Conservation (phyloP, 495 filamentous ascomycete genomes). For the Emericellopsis terricola region DNA sequence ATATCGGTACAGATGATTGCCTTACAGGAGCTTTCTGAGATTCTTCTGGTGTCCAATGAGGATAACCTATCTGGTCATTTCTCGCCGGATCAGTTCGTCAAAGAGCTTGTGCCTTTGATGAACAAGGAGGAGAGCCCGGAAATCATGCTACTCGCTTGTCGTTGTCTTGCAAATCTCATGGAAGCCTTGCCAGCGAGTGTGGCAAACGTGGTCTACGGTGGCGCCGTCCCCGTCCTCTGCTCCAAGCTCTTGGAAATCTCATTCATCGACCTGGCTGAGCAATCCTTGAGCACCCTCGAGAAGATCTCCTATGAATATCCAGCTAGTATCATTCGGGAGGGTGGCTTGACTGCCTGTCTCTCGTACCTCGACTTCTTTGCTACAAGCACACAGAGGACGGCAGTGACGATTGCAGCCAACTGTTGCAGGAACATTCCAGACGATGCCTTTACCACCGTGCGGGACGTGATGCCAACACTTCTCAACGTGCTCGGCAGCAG, state of each 20-base stretch:
- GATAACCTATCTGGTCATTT: constrained; percentile 95
- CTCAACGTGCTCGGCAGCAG: constrained; percentile 76
- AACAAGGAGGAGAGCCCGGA: constrained; percentile 84
- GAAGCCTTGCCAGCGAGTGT: constrained; percentile 86
- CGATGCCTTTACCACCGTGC: constrained; percentile 74
- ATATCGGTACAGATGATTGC: constrained; percentile 81
- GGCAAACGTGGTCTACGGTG: constrained; percentile 89
- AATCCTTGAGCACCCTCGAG: constrained; percentile 87
- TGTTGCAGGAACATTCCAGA: constrained; percentile 93
- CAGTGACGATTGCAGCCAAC: constrained; percentile 92
- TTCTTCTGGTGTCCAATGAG: constrained; percentile 85
- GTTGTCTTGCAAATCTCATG: constrained; percentile 95
- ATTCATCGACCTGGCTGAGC: constrained; percentile 94
- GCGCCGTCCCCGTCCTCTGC: constrained; percentile 85
- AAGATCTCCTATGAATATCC: constrained; percentile 98
- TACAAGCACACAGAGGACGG: constrained; percentile 89
- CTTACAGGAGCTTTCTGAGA: constrained; percentile 82
- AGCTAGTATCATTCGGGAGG: constrained; percentile 87
- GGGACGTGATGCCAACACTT: constrained; percentile 89
- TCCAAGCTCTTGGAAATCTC: constrained; percentile 86
- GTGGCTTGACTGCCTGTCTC: constrained; percentile 82
- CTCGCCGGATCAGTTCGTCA: constrained; percentile 83
- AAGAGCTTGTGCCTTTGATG: constrained; percentile 87
- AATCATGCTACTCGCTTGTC: constrained; percentile 93
- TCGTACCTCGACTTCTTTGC: constrained; percentile 95